These are phyloP conservation scores for Eucalyptus marginata DNA, from an alignment of 345 rosid genomes.

Conservation along the genomic window DNA sequence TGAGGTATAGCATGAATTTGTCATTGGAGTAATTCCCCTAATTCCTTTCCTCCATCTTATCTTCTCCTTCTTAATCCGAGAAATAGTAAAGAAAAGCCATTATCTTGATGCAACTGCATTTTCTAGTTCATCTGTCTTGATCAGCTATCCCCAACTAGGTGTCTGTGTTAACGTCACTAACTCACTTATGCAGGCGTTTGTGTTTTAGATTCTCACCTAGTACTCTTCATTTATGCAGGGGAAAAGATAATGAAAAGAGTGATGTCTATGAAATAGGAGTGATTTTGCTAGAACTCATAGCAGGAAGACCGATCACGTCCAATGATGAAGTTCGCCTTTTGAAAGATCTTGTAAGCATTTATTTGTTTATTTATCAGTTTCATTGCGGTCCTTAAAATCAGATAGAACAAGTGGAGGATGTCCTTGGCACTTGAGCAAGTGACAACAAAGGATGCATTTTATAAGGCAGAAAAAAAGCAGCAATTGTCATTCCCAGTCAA, in stretches of 20 bases:
- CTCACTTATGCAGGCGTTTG: background rate
- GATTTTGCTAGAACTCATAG: conserved; percentile 42
- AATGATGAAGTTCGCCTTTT: conserved; percentile 14
- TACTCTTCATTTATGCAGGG: conserved; percentile 5
- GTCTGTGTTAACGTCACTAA: background rate
- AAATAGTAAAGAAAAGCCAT: background rate
- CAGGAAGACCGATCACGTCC: conserved; percentile 34
- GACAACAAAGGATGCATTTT: background rate
- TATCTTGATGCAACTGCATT: background rate
- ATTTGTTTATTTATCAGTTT: background rate
- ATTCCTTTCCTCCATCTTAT: background rate
- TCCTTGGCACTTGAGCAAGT: background rate
- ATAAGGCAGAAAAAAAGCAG: background rate
- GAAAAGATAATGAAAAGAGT: conserved; percentile 8
- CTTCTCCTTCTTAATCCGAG: background rate
- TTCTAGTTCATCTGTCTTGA: background rate
- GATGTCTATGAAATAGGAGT: conserved; percentile 46
- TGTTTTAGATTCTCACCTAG: background rate
- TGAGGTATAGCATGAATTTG: background rate
- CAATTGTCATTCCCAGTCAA: background rate
- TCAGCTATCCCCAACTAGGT: background rate
- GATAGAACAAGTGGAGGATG: background rate
- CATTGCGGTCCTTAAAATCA: background rate
- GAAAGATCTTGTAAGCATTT: conserved; percentile 37
- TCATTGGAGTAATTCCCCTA: background rate